Evolutionary conservation across 495 filamentous ascomycete species (phyloP).

Genomic region (Hypoxylon lenormandii): DNA sequence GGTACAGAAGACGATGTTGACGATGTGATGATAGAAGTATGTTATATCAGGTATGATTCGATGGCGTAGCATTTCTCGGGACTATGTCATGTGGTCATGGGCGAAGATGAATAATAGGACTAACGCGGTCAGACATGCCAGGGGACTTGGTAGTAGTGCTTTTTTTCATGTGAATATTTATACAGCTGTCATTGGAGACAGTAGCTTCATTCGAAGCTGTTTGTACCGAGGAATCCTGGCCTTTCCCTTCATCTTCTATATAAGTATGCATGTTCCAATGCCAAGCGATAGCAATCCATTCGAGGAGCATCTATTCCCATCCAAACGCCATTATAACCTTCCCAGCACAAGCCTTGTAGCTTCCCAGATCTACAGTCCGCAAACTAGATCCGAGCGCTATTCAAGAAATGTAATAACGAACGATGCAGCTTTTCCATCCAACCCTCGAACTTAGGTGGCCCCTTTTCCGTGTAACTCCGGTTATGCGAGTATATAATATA

Average conservation of each 20-base stretch:
- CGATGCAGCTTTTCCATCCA: constrained; percentile 22
- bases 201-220: neutral
- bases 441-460: neutral
- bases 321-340: constrained; percentile 17
- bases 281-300: constrained; percentile 1
- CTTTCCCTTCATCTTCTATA: neutral
- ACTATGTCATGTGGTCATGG: too few relatives aligned
- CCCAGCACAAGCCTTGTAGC: constrained; percentile 4
- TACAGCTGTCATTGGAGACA: neutral
- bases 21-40: too few relatives aligned
- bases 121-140: neutral
- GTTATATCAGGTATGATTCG: too few relatives aligned
- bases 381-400: constrained; percentile 23
- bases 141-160: neutral
- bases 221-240: neutral
- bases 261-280: constrained; percentile 4
- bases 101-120: neutral
- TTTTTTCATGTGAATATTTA: neutral
- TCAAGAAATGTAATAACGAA: constrained; percentile 16
- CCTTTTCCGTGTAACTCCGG: constrained; percentile 31
- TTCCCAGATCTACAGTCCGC: constrained; percentile 13
- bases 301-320: neutral
- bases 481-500: constrained; percentile 39
- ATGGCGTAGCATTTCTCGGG: too few relatives aligned
- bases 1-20: too few relatives aligned